Evolutionary conservation across 1,284 basidiomycete species (phyloP), one percentile per base, ranked within the genome.

Genomic region (Erythrobasidium hasegawianum): DNA sequence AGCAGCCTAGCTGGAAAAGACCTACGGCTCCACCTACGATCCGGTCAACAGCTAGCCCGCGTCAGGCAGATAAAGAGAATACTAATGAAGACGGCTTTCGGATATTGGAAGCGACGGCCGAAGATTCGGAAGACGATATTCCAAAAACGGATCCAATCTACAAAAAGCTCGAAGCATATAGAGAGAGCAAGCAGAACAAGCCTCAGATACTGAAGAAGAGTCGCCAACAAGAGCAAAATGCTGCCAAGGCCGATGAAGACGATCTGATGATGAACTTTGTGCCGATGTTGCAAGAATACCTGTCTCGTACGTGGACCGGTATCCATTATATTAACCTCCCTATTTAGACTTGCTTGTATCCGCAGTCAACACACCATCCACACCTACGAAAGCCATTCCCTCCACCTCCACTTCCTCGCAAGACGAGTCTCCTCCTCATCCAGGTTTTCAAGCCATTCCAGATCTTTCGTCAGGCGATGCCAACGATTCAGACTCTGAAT

Each of bases 231-330:
- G 26, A 29, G 54, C 39, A 13, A 20, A 38, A 27, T 39, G 33
- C 18, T 24, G 20, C 50, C n/a, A 39, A 16, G 22, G 18, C 41
- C 47, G 56, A 57, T 7, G 65, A 57, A 10, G 65, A 60, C 40
- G 70, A 69, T 14, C 57, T 70, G 56, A 74, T 73, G 69, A 59
- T 59, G 20, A 70, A 69, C 58, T 74, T 74, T 54, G 72, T 71
- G 4, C 69, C 71, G 1, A 71, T 74, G 72, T 68, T 74, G 27
- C 57, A 72, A 18, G 73, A 74, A 54, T 74, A 73, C 50, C 60
- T 74, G 13, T 71, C 68, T 0, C 57, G 73, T 74, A 43, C 26
- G 71, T 65, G 1, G n/a, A n/a, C n/a, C n/a, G n/a, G n/a, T n/a
- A n/a, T n/a, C n/a, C n/a, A n/a, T n/a, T n/a, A n/a, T n/a, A n/a